Evolutionary conservation across 495 filamentous ascomycete genomes (phyloP), one percentile per base, ranked within the genome.

Genomic region (Darksidea phi): DNA sequence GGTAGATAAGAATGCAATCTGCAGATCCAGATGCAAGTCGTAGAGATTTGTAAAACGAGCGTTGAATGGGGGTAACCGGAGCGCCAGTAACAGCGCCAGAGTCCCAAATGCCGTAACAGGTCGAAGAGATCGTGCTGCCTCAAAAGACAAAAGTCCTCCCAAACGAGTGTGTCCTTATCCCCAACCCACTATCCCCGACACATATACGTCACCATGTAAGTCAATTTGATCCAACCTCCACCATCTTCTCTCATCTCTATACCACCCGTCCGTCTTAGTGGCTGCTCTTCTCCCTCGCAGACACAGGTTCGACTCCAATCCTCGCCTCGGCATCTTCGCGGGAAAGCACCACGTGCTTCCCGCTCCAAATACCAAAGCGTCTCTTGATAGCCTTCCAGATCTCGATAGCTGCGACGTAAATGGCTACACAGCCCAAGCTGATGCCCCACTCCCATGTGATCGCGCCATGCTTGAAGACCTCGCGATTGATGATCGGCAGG

Each of bases 361-460:
- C 64, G 51, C 66, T 63, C 59, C 57, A 49, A 32, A 70, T 64
- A 7, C 67, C 67, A 54, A 67, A 57, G 2, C 67, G 23, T 10
- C 70, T 36, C 59, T 72, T 72, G 2, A 68, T 26, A 18, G 61
- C 70, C 54, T 72, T 72, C 70, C 70, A 72, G 8, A 54, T 59
- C 57, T 72, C 70, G n/a, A 72, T 66, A 20, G 69, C 54, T 1
- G 59, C 57, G 1, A 70, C 47, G 36, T 70, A 72, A 2, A 67
- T 26, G 5, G 60, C 54, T n/a, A 70, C 50, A 45, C 64, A 66
- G 1, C 42, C 61, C 49, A 69, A 57, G 17, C 66, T 63, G 18
- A 73, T 47, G 17, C 68, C 69, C 71, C 71, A 73, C 45, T 73
- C 71, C 71, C 69, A 69, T 1, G n/a, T 36, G 57, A 73, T 68